Conservation (phyloP, 441 rosid genomes). For the Croton laevigatus region DNA sequence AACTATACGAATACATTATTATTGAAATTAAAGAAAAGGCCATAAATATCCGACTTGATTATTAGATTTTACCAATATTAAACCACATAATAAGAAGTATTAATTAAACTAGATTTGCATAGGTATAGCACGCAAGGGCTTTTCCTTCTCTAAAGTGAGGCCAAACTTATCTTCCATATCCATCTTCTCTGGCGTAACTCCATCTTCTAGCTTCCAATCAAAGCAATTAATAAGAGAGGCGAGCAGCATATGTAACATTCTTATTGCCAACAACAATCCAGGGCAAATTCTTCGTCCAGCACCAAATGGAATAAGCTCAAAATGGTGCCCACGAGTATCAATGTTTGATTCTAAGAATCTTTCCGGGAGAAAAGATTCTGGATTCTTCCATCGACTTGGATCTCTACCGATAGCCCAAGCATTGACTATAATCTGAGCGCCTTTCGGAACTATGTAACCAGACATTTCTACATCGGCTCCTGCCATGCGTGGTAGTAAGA, state of each 20-base stretch:
- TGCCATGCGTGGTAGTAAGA: constrained; percentile 26
- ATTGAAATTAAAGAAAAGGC: neutral
- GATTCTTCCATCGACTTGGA: constrained; percentile 29
- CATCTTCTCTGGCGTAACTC: constrained; percentile 8
- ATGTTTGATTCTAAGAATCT: constrained; percentile 30
- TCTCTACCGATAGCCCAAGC: constrained; percentile 40
- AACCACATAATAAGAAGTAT: no score
- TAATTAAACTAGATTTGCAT: neutral
- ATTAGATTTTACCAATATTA: no score
- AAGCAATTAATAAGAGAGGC: constrained; percentile 29
- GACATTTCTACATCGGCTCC: constrained; percentile 20
- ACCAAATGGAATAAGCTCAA: constrained; percentile 39
- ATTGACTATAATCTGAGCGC: constrained; percentile 28
- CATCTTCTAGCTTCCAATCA: constrained; percentile 33
- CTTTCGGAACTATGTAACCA: constrained; percentile 31
- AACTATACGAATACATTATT: no score
- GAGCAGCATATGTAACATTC: constrained; percentile 24
- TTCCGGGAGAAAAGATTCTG: constrained; percentile 29
- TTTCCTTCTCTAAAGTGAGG: constrained; percentile 21
- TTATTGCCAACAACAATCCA: constrained; percentile 34
- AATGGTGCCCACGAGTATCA: constrained; percentile 28
- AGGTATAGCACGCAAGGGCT: constrained; percentile 26
- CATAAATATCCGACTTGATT: neutral
- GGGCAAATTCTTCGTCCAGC: constrained; percentile 35
- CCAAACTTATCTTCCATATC: constrained; percentile 34